Evolutionary conservation across 2,329 filamentous ascomycete genomes (phyloP).

Genomic region (Colletotrichum sp.): DNA sequence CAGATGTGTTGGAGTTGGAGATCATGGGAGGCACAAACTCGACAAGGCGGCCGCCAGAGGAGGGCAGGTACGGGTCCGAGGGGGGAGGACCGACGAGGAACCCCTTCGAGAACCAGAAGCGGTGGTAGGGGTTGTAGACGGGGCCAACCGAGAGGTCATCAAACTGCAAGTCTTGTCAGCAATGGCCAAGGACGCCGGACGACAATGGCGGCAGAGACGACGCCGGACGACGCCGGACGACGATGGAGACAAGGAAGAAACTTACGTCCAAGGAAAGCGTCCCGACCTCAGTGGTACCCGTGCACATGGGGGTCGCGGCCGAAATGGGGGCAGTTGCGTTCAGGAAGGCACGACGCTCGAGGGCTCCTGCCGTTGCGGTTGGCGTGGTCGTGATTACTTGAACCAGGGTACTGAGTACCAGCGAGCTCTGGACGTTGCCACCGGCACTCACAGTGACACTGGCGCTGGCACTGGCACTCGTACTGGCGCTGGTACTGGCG

Average conservation of each 20-base stretch:
- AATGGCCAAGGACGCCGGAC: not conserved
- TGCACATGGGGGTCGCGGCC: constrained; percentile 19
- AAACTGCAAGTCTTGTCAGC: constrained; percentile 33
- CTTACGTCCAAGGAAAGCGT: constrained; percentile 44
- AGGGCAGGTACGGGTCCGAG: constrained; percentile 37
- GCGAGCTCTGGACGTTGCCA: not conserved
- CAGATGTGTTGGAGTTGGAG: constrained; percentile 28
- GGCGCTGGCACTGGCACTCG: not conserved
- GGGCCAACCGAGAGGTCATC: constrained; percentile 39
- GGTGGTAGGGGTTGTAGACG: constrained; percentile 42
- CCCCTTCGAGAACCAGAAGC: constrained; percentile 47
- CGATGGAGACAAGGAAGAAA: not conserved
- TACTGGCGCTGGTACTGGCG: not conserved
- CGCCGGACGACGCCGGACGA: too few species aligned
- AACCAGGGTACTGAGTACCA: constrained; percentile 31
- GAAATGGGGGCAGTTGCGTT: constrained; percentile 4
- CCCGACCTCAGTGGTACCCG: constrained; percentile 31
- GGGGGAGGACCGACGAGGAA: constrained; percentile 42
- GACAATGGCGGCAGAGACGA: constrained; percentile 18
- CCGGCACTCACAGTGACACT: not conserved
- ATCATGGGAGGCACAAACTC: constrained; percentile 44
- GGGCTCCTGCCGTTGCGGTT: not conserved
- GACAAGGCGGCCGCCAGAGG: constrained; percentile 43
- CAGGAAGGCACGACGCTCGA: not conserved
- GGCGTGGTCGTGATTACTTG: constrained; percentile 17